Evolutionary conservation across 306 rosid species (phyloP).

Genomic region (Malus fusca): DNA sequence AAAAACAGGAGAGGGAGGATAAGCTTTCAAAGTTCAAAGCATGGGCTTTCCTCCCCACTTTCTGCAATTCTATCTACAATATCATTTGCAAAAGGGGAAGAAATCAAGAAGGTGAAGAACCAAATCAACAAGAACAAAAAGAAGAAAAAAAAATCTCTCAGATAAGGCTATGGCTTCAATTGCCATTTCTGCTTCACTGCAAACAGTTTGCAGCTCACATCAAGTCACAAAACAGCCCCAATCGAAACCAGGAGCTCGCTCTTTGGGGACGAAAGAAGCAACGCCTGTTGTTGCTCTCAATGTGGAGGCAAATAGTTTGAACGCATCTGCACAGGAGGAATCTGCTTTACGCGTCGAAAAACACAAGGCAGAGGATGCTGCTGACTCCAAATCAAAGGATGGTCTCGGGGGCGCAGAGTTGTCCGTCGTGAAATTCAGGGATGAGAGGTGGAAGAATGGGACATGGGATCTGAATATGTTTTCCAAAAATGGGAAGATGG

Average conservation of each 20-base stretch:
- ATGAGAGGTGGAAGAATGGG: conserved; percentile 44
- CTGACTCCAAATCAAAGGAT: neutral
- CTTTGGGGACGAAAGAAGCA: conserved; percentile 15
- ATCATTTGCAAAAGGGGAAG: neutral
- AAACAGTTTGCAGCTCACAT: conserved; percentile 18
- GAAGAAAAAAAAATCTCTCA: neutral
- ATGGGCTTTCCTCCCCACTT: conserved; percentile 11
- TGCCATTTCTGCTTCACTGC: conserved; percentile 30
- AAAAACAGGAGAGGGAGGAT: conserved; percentile 7
- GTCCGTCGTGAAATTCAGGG: neutral
- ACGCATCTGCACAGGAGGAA: neutral
- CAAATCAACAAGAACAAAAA: neutral
- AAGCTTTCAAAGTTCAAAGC: conserved; percentile 11
- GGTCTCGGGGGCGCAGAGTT: neutral
- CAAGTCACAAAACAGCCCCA: conserved; percentile 19
- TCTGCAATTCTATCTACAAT: conserved; percentile 7
- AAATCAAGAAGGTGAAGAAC: neutral
- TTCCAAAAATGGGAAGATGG: conserved; percentile 29
- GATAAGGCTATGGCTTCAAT: conserved; percentile 29
- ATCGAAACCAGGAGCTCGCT: neutral
- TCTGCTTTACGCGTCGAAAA: neutral
- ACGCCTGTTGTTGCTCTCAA: neutral
- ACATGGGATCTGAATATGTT: conserved; percentile 46
- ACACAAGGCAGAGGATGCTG: neutral
- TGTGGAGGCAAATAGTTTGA: conserved; percentile 2